Evolutionary conservation across 2,329 filamentous ascomycete species (phyloP), one percentile per base, ranked within the genome.

Genomic region (Myriosclerotinia duriaeana): DNA sequence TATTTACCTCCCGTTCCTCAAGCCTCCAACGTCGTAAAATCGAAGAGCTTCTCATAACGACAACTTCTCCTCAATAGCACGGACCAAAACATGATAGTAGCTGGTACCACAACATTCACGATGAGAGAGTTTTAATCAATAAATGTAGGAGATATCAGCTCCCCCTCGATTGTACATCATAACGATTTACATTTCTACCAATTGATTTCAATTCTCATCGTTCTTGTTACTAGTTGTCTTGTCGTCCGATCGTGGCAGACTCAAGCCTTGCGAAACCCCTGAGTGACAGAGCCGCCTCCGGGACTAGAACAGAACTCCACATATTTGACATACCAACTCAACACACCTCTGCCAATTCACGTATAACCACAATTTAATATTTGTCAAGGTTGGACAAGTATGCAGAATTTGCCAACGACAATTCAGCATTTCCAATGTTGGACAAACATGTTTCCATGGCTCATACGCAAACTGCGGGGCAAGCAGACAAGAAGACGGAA

Each of bases 391-490:
- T 17, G 38, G 54, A 44, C 54, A 44, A 44, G 44, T 14, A 20
- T 38, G 5, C 30, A 20, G 55, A 58, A 42, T 7, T 42, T 56
- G 38, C 6, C 30, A 34, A 38, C 7, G 44, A 9, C 12, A 12
- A 22, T 60, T 9, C 30, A 17, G 20, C 30, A 14, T 12, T 36
- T 15, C 44, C 44, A 60, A 50, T 30, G n/a, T 60, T 15, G 12
- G 44, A 48, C 56, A 48, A 38, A 60, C 12, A 15, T 26, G 7
- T 48, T 48, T 17, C 58, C 42, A 50, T 50, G n/a, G 14, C n/a
- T 52, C 12, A 60, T 48, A 38, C 58, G 58, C 44, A 60, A n/a
- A 60, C n/a, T 60, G 58, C 44, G 30, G 44, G 58, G 58, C 44
- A 50, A 26, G 12, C 38, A 48, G 17, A 34, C 30, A 60, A 50